Evolutionary conservation across 305 asterid species (phyloP), one percentile per base, ranked within the genome.

Genomic region (Fraxinus sp.): DNA sequence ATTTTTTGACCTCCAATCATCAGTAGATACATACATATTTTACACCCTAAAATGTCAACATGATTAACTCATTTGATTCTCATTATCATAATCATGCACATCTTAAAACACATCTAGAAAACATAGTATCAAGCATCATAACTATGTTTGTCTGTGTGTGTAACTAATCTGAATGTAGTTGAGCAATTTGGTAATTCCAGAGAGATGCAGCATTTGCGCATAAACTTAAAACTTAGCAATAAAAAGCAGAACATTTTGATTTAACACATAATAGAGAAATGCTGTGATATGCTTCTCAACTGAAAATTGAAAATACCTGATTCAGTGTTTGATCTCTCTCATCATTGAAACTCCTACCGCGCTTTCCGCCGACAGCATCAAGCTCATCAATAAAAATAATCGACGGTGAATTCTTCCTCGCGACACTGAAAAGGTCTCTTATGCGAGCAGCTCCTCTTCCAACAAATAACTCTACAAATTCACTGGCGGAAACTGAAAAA

Each of bases 361-460:
- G 99, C 84, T 90, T 94, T 81, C 98, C 98, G 66, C 99, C 99
- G 30, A 96, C 99, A 3, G 99, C 98, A 85, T 96, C 99, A 55
- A 96, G 97, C 85, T 96, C 99, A 78, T 96, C 98, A 7, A 96
- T 93, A 90, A 93, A 96, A 80, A 96, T 87, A 85, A 96, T 96
- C 11, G 99, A 95, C 9, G 99, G 99, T 59, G 98, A 91, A 82
- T 91, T 93, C 87, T 95, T 95, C 87, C 94, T 92, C 64, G 99
- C 99, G 72, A 91, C 95, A 43, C 79, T 86, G 85, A 96, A 96
- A 82, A 96, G 97, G 82, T 93, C 97, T 85, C 99, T 88, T 49
- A 96, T 88, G 28, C 98, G 98, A 86, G 99, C 97, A 80, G 99
- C 98, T 57, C 99, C 99, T 90, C 98, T 89, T 79, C 99, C 99